These are phyloP conservation scores for Oryza punctata DNA, from an alignment of 176 grass and related monocot genomes.

Conservation along the genomic window DNA sequence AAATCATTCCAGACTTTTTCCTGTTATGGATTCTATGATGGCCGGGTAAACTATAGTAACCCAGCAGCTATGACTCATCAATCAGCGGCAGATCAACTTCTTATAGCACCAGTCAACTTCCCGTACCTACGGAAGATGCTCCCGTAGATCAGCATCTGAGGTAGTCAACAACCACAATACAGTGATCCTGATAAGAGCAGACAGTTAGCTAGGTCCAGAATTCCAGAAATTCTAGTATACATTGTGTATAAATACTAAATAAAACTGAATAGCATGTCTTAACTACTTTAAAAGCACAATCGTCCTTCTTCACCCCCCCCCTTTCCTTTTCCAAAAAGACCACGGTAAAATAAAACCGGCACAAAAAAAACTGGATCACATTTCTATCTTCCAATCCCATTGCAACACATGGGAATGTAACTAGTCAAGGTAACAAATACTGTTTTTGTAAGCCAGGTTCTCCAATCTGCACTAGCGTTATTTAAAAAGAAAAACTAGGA, in stretches of 20 bases:
- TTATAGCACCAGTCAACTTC: constrained; percentile 43
- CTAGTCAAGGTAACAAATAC: constrained; percentile 16
- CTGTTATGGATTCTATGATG: constrained; percentile 15
- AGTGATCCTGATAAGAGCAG: constrained; percentile 41
- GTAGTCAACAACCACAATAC: constrained; percentile 18
- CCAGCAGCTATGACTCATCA: constrained; percentile 29
- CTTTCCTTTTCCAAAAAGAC: too few species aligned
- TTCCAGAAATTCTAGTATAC: not conserved
- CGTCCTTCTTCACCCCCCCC: too few species aligned
- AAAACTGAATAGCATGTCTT: not conserved
- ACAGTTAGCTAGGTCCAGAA: not conserved
- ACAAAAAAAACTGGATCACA: too few species aligned
- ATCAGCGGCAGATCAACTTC: constrained; percentile 36
- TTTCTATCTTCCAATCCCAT: too few species aligned
- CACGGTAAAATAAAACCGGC: too few species aligned
- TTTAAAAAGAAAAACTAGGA: not conserved
- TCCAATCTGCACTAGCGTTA: not conserved
- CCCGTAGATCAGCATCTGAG: constrained; percentile 26
- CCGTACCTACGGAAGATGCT: constrained; percentile 34
- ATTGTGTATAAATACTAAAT: not conserved
- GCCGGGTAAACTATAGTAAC: constrained; percentile 31
- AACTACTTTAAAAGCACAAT: too few species aligned
- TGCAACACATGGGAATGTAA: too few species aligned
- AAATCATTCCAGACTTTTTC: constrained; percentile 27
- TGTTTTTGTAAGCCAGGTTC: not conserved